Evolutionary conservation across 306 rosid species (phyloP).

Genomic region (Casuarina cunninghamiana): DNA sequence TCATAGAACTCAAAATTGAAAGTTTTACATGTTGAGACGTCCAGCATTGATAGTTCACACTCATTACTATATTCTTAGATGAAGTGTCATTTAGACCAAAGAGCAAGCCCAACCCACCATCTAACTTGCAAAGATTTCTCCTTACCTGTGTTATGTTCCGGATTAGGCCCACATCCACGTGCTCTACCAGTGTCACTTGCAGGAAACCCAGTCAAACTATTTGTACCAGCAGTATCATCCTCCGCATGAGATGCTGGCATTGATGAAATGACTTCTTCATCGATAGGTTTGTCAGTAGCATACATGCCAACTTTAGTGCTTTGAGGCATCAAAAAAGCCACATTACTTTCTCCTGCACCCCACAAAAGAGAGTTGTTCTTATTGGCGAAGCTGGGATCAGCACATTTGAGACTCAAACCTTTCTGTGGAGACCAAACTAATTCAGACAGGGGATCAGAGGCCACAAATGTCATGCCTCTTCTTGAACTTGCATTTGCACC

Average conservation of each 20-base stretch:
- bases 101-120: not conserved
- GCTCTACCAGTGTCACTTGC: slow-evolving; percentile 33
- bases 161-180: slow-evolving; percentile 27
- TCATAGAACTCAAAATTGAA: not conserved
- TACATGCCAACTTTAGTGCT: slow-evolving; percentile 35
- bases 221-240: slow-evolving; percentile 30
- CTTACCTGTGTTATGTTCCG: slow-evolving; percentile 42
- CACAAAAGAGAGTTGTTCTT: slow-evolving; percentile 37
- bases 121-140: slow-evolving; percentile 6
- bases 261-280: slow-evolving; percentile 36
- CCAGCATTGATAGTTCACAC: not conserved
- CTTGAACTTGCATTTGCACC: slow-evolving; percentile 93
- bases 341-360: slow-evolving; percentile 55
- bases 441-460: slow-evolving; percentile 68
- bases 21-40: not conserved
- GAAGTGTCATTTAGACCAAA: slow-evolving; percentile 9
- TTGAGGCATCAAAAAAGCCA: slow-evolving; percentile 50
- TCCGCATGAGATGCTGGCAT: slow-evolving; percentile 28
- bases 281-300: slow-evolving; percentile 32
- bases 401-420: slow-evolving; percentile 64
- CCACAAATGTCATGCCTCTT: slow-evolving; percentile 46
- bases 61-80: slow-evolving; percentile 11
- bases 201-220: slow-evolving; percentile 26
- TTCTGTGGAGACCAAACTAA: slow-evolving; percentile 86
- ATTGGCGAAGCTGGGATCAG: slow-evolving; percentile 49